Percentiles rank a stretch among this genome's conserved stretches.
Conservation (phyloP, 352 stramenopile genomes). For the Pelagophyceae sp. region DNA sequence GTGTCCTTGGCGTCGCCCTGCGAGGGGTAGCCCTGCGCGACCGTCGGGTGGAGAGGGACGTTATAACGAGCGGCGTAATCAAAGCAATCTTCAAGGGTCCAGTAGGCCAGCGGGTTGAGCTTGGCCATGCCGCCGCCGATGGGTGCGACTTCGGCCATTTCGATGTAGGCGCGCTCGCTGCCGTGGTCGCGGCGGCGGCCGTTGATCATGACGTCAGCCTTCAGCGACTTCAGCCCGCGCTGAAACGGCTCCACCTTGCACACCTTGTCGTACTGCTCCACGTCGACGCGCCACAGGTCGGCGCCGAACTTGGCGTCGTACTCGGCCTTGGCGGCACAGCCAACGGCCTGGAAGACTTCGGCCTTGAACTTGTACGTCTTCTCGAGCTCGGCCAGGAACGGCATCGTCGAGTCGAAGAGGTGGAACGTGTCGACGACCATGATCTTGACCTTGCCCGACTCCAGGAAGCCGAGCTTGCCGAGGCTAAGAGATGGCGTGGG, state of each 20-base stretch:
- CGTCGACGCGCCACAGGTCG: slow-evolving; percentile 60
- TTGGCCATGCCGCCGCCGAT: slow-evolving; percentile 58
- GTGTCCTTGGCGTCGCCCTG: slow-evolving; percentile 64
- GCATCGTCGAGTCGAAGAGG: slow-evolving; percentile 64
- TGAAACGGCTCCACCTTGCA: slow-evolving; percentile 66
- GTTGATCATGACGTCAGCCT: slow-evolving; percentile 65
- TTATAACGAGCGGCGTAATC: slow-evolving; percentile 63
- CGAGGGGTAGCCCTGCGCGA: slow-evolving; percentile 60
- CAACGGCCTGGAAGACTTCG: slow-evolving; percentile 56
- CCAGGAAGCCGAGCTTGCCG: slow-evolving; percentile 48
- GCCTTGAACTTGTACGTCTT: slow-evolving; percentile 56
- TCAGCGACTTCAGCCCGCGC: slow-evolving; percentile 55
- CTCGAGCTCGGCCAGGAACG: slow-evolving; percentile 54
- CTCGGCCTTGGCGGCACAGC: slow-evolving; percentile 50
- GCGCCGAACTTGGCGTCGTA: slow-evolving; percentile 53
- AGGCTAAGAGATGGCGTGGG: too few species aligned
- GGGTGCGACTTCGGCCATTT: slow-evolving; percentile 61
- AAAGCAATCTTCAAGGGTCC: slow-evolving; percentile 62
- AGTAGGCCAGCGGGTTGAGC: slow-evolving; percentile 63
- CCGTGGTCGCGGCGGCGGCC: slow-evolving; percentile 58
- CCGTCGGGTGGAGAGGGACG: slow-evolving; percentile 54
- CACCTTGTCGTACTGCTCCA: slow-evolving; percentile 62
- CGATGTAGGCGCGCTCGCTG: slow-evolving; percentile 51
- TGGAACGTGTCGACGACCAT: slow-evolving; percentile 65
- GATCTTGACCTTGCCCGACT: slow-evolving; percentile 46